These are phyloP conservation scores for Hordeum pubiflorum DNA, from an alignment of 202 grass and related monocot genomes.

Conservation along the genomic window DNA sequence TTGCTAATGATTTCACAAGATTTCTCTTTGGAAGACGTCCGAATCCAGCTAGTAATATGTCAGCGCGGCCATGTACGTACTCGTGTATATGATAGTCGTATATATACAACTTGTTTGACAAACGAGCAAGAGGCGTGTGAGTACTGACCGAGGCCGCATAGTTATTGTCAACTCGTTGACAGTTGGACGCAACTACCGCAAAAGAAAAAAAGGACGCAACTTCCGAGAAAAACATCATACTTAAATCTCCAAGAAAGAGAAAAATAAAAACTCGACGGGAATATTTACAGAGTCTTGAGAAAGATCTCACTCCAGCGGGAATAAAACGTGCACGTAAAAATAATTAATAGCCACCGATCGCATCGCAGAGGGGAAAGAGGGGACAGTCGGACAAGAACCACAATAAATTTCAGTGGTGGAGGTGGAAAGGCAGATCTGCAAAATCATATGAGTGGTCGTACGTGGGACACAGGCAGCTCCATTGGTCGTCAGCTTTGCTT, in stretches of 20 bases:
- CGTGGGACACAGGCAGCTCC: background rate
- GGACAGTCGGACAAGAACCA: background rate
- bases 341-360: background rate
- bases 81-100: background rate
- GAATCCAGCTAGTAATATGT: background rate
- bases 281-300: background rate
- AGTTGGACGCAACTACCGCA: background rate
- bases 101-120: background rate
- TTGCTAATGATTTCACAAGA: background rate
- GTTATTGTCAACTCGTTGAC: background rate
- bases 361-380: background rate
- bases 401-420: constrained; percentile 30
- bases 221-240: background rate
- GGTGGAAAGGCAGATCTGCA: constrained; percentile 11
- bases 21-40: background rate
- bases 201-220: background rate
- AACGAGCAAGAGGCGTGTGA: background rate
- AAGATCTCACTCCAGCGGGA: background rate
- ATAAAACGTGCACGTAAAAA: background rate
- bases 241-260: background rate
- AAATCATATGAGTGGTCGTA: constrained; percentile 17
- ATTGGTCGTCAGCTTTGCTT: too few species aligned
- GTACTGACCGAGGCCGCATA: background rate
- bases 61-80: background rate
- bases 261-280: background rate